Conservation (phyloP, 768 basidiomycete species). For the Leccinum longicurvipes region DNA sequence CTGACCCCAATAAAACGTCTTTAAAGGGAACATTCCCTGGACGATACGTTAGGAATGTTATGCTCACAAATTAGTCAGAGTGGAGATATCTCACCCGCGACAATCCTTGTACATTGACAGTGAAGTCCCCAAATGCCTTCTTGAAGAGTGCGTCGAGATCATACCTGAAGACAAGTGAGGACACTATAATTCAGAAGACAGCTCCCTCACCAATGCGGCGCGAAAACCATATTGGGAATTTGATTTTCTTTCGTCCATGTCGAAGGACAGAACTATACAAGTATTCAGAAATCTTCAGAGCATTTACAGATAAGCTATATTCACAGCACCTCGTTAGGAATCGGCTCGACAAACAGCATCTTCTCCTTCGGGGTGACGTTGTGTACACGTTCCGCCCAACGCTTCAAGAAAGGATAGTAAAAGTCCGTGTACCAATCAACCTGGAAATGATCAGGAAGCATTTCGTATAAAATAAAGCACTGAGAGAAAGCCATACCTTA, state of each 20-base stretch:
- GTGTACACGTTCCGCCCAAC: conserved; percentile 64
- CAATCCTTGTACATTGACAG: conserved; percentile 90
- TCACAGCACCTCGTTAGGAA: conserved; percentile 83
- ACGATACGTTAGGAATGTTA: conserved; percentile 6
- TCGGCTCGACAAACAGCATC: conserved; percentile 74
- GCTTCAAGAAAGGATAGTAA: conserved; percentile 72
- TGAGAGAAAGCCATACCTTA: conserved; percentile 41
- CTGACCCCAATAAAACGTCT: conserved; percentile 87
- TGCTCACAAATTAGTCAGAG: background rate
- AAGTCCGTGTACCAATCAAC: conserved; percentile 86
- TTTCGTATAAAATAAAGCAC: background rate
- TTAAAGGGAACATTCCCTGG: conserved; percentile 82
- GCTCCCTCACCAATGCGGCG: conserved; percentile 66
- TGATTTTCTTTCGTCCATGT: conserved; percentile 69
- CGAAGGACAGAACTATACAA: conserved; percentile 66
- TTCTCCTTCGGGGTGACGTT: conserved; percentile 47
- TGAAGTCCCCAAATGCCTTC: conserved; percentile 82
- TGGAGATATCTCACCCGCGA: conserved; percentile 57
- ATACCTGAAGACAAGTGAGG: conserved; percentile 54
- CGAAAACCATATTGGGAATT: conserved; percentile 61
- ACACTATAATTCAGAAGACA: background rate
- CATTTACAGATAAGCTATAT: background rate
- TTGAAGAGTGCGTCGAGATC: conserved; percentile 85
- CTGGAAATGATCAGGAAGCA: conserved; percentile 33
- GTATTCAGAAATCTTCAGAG: conserved; percentile 2